Conservation (phyloP, 176 grass and related monocot species). For the Ananas comosus region DNA sequence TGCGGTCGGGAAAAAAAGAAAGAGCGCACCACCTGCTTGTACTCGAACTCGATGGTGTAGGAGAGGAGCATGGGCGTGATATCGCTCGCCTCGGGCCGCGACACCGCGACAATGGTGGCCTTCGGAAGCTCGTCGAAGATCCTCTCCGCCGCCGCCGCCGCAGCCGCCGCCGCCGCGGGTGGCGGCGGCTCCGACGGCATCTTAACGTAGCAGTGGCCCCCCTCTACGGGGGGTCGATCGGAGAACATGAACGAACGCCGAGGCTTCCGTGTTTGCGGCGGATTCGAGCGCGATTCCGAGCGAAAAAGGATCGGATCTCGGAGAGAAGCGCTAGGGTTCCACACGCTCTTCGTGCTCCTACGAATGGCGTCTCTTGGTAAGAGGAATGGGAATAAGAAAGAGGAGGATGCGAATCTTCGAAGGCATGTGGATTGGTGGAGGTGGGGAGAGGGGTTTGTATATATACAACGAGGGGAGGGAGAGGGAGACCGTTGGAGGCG, state of each 20-base stretch:
- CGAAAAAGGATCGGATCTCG: neutral
- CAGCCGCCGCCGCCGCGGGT: constrained; percentile 36
- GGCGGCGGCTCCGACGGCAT: constrained; percentile 43
- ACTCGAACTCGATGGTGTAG: constrained; percentile 88
- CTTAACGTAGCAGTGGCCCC: constrained; percentile 14
- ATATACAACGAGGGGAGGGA: neutral
- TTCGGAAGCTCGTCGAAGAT: constrained; percentile 80
- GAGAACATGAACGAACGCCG: neutral
- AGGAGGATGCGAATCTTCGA: neutral
- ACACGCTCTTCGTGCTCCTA: too few species aligned
- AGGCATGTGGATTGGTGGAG: neutral
- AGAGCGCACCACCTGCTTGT: constrained; percentile 59
- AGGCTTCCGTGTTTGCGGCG: neutral
- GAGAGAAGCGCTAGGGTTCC: neutral
- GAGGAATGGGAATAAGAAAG: neutral
- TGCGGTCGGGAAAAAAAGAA: neutral
- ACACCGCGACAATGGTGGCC: constrained; percentile 57
- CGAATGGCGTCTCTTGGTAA: too few species aligned
- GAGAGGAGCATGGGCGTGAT: constrained; percentile 90
- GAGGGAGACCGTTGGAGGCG: neutral
- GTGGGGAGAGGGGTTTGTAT: too few species aligned
- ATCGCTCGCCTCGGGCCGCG: constrained; percentile 77
- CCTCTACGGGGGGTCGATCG: constrained; percentile 6
- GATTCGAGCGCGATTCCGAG: neutral
- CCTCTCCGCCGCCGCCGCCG: constrained; percentile 25